Evolutionary conservation across 139 green algal species (phyloP), one percentile per base, ranked within the genome.

Genomic region (Spirogloea muscicola): DNA sequence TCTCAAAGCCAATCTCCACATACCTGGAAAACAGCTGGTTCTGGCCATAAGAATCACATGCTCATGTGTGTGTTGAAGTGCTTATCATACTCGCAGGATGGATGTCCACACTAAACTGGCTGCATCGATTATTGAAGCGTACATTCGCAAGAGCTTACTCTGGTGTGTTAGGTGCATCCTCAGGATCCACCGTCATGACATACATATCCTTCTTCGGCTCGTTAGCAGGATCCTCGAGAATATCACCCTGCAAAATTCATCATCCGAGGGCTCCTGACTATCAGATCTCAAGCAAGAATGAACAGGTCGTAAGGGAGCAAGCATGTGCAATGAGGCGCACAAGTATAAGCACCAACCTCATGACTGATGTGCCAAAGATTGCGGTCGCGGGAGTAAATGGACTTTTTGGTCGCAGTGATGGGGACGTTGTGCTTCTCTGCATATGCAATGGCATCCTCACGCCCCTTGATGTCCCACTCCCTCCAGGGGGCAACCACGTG

Each of bases 401-500:
- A 82, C 37, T 82, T 82, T 55, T 82, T 82, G 25, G 67, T 80
- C 9, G 79, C 75, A n/a, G 75, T 51, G 58, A 82, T 49, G 29
- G 75, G 75, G n/a, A 82, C 69, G 37, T 82, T 79, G 61, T 80
- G 49, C 68, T 79, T 75, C 49, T 80, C 60, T 34, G 75, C 75
- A 36, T 82, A 82, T 16, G 70, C 75, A 57, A 82, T 82, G 31
- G 75, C 75, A 41, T 82, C 75, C 46, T 82, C 75, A n/a, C 75
- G 46, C 34, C 75, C 75, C 49, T 71, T 79, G 68, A 82, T 82
- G 59, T 80, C 65, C 95, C 95, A 99, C 88, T 98, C 94, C 44
- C 95, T 86, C 95, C 95, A 99, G 37, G 95, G 95, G 4, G 94
- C 92, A 58, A 99, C 97, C 13, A 98, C 94, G 86, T 97, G 96